Evolutionary conservation across 2,329 filamentous ascomycete genomes (phyloP).

Genomic region (Pseudogymnoascus sp.): DNA sequence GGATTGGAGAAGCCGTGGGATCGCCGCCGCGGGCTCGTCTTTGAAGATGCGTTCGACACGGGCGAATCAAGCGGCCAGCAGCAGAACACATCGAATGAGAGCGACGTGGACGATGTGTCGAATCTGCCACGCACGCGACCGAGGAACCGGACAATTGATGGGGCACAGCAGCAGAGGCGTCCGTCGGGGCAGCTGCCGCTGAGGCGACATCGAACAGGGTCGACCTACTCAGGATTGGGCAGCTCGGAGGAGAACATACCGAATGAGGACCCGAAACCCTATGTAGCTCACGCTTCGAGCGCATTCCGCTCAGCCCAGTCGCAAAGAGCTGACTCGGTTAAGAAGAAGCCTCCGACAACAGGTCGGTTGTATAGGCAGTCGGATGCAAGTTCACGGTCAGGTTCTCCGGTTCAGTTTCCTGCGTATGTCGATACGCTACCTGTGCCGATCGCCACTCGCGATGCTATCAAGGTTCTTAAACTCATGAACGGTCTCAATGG

Average conservation of each 20-base stretch:
- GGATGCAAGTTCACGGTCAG: background rate
- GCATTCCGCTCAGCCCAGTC: background rate
- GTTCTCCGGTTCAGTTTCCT: background rate
- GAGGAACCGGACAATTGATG: constrained; percentile 44
- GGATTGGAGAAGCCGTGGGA: constrained; percentile 33
- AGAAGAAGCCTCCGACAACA: background rate
- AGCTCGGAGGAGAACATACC: background rate
- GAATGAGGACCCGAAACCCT: constrained; percentile 16
- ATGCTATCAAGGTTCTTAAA: constrained; percentile 62
- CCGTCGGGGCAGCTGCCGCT: background rate
- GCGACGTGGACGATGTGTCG: background rate
- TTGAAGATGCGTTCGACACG: constrained; percentile 48
- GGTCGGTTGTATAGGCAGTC: background rate
- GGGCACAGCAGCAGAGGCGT: constrained; percentile 37
- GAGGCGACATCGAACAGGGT: background rate
- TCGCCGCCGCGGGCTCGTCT: constrained; percentile 51
- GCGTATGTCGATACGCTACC: constrained; percentile 53
- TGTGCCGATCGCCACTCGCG: constrained; percentile 51
- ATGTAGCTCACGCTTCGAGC: constrained; percentile 33
- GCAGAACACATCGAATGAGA: background rate
- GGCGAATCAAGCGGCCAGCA: constrained; percentile 16
- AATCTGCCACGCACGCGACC: background rate
- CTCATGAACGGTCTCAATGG: constrained; percentile 72
- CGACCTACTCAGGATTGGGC: background rate
- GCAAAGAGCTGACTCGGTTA: constrained; percentile 1